phyloP scores from a whole-genome alignment of 345 rosid species.

The thale cress (Arabidopsis thaliana) region TAIR10.1 NC_003071.7:18234501-18235000 shows the following conservation, averaged over 20 bases:
- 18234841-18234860: constrained; percentile 44
- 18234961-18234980: background rate
- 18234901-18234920: constrained; percentile 22
- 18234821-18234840: constrained; percentile 35
- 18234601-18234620: background rate
- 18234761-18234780: constrained; percentile 19
- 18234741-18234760: constrained; percentile 37
- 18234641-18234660: background rate
- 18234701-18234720: constrained; percentile 40
- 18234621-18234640: background rate
- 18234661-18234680: background rate
- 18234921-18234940: background rate
- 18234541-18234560: constrained; percentile 28
- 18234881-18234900: constrained; percentile 51
- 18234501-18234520: constrained; percentile 40
- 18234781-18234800: constrained; percentile 28
- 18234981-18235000: background rate
- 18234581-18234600: constrained; percentile 4
- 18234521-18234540: constrained; percentile 40
- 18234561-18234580: constrained; percentile 18
- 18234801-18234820: constrained; percentile 10
- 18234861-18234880: constrained; percentile 43
- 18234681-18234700: background rate
- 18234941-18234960: background rate
- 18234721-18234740: constrained; percentile 41